Evolutionary conservation across 1,284 basidiomycete species (phyloP).

Genomic region (Malassezia dermatis): DNA sequence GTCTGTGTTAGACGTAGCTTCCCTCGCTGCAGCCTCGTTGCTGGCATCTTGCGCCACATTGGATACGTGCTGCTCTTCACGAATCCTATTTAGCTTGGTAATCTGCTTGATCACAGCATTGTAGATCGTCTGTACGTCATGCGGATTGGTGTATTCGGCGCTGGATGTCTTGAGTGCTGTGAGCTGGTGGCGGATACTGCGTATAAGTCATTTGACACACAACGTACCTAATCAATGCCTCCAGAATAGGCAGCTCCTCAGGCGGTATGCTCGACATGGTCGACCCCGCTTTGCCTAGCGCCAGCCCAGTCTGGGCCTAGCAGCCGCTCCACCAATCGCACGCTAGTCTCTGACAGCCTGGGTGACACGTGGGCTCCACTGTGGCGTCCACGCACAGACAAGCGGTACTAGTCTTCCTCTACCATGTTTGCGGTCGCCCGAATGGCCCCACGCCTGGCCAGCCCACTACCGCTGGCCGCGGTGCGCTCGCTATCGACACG

Average conservation of each 20-base stretch:
- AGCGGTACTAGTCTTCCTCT: neutral
- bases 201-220: constrained; percentile 43
- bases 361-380: neutral
- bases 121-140: constrained; percentile 87
- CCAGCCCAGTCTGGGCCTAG: neutral
- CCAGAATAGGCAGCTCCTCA: constrained; percentile 77
- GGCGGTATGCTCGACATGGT: constrained; percentile 46
- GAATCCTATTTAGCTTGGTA: constrained; percentile 74
- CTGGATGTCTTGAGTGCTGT: constrained; percentile 81
- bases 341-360: neutral
- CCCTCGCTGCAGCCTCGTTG: neutral
- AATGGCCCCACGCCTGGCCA: neutral
- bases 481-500: constrained; percentile 2
- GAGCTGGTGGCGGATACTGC: constrained; percentile 71
- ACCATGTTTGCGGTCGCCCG: constrained; percentile 6
- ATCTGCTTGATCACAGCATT: constrained; percentile 89
- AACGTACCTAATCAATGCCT: constrained; percentile 77
- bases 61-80: constrained; percentile 54
- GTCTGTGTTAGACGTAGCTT: constrained; percentile 1
- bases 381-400: neutral
- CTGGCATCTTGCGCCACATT: constrained; percentile 8
- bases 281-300: neutral
- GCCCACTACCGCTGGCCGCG: neutral
- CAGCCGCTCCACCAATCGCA: neutral
- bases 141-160: constrained; percentile 74